Percentiles rank a stretch among this genome's conserved stretches.
Evolutionary conservation across 768 basidiomycete genomes (phyloP).

Genomic region (Kwoniella botswanensis): DNA sequence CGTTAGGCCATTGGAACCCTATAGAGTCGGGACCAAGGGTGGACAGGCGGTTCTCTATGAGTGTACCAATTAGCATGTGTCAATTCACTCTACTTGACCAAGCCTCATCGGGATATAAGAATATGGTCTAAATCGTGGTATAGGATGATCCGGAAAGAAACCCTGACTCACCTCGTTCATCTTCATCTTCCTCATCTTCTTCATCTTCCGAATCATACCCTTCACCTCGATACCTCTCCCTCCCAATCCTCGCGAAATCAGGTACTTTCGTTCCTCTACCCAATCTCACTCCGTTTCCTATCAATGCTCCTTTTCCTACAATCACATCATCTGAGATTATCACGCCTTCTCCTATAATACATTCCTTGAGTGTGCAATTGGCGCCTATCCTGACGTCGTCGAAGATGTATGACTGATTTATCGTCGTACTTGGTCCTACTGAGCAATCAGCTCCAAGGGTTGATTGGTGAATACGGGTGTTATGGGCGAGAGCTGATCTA

Average conservation of each 20-base stretch:
- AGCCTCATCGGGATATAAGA: not conserved
- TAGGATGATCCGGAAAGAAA: slow-evolving; percentile 1
- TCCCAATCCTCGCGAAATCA: slow-evolving; percentile 76
- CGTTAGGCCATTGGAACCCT: slow-evolving; percentile 78
- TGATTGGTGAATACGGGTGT: slow-evolving; percentile 70
- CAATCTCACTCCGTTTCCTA: slow-evolving; percentile 79
- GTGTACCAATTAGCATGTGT: not conserved
- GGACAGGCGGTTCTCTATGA: slow-evolving; percentile 19
- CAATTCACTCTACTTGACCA: no score
- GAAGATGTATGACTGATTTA: slow-evolving; percentile 81
- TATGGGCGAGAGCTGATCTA: slow-evolving; percentile 69
- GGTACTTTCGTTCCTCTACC: slow-evolving; percentile 72
- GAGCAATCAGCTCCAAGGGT: slow-evolving; percentile 77
- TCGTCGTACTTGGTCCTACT: slow-evolving; percentile 72
- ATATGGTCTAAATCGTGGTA: not conserved
- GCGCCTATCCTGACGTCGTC: slow-evolving; percentile 66
- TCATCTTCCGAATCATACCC: slow-evolving; percentile 30
- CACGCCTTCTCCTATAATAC: slow-evolving; percentile 82
- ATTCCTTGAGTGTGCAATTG: slow-evolving; percentile 67
- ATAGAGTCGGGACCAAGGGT: slow-evolving; percentile 73
- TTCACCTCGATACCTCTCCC: slow-evolving; percentile 58
- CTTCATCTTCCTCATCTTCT: slow-evolving; percentile 27
- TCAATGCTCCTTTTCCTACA: slow-evolving; percentile 76
- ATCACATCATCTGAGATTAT: slow-evolving; percentile 69
- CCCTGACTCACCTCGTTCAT: slow-evolving; percentile 20